Evolutionary conservation across 106 monocot genomes (phyloP).

Genomic region (Gastrodia elata): DNA sequence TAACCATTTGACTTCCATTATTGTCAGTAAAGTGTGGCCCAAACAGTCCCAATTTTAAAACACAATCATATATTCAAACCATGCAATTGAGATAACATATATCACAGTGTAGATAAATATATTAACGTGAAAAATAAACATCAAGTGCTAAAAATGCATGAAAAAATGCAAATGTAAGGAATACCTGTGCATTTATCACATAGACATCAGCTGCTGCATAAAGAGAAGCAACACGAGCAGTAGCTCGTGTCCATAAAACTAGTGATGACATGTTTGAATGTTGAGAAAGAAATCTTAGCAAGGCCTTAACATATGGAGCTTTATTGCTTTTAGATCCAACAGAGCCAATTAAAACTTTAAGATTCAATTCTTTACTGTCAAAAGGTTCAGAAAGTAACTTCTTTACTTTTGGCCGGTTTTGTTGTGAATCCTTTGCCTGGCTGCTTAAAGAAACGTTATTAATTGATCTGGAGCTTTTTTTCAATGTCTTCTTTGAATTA

Average conservation of each 20-base stretch:
- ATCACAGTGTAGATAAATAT: not conserved
- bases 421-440: conserved; percentile 10
- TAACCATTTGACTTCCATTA: not conserved
- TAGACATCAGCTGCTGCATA: conserved; percentile 95
- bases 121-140: not conserved
- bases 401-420: conserved; percentile 15
- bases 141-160: not conserved
- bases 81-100: not conserved
- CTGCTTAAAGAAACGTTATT: conserved; percentile 6
- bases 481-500: conserved; percentile 29
- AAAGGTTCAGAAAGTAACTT: conserved; percentile 36
- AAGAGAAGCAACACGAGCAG: conserved; percentile 66
- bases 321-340: conserved; percentile 97
- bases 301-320: conserved; percentile 56
- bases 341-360: conserved; percentile 83
- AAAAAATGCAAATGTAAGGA: not conserved
- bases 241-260: conserved; percentile 80
- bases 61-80: not conserved
- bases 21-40: not conserved
- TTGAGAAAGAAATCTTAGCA: conserved; percentile 61
- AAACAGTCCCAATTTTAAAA: not conserved
- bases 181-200: conserved; percentile 89
- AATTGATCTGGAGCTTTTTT: conserved; percentile 15
- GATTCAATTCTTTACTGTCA: conserved; percentile 17
- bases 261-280: conserved; percentile 50